These are phyloP conservation scores for Aureoboletus auriporus DNA, from an alignment of 768 basidiomycete genomes.

Conservation along the genomic window DNA sequence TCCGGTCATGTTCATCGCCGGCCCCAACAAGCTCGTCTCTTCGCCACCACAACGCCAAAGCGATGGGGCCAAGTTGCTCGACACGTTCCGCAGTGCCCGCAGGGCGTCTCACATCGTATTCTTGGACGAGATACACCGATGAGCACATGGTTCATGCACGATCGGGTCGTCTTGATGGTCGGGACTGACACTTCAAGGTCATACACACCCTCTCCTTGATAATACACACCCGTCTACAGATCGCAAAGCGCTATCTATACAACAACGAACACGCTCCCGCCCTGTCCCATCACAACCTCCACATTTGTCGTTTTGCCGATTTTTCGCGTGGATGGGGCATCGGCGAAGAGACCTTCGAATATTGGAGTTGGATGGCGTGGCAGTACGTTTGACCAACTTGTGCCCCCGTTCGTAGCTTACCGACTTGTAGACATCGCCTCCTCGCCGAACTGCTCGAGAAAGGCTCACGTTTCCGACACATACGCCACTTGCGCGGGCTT, in stretches of 20 bases:
- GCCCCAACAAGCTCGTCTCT: slow-evolving; percentile 40
- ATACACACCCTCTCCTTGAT: neutral
- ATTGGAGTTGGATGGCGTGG: slow-evolving; percentile 93
- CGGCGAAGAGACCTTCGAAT: slow-evolving; percentile 94
- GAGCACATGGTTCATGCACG: slow-evolving; percentile 92
- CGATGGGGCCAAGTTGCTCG: too few species aligned
- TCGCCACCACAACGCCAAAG: too few species aligned
- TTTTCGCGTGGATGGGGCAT: slow-evolving; percentile 93
- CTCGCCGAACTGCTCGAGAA: slow-evolving; percentile 90
- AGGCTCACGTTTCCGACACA: slow-evolving; percentile 62
- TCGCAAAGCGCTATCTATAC: slow-evolving; percentile 88
- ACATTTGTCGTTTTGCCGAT: slow-evolving; percentile 81
- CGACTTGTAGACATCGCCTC: slow-evolving; percentile 66
- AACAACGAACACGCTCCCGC: slow-evolving; percentile 81
- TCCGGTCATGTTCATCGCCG: slow-evolving; percentile 94
- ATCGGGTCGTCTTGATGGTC: too few species aligned
- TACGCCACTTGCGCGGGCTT: slow-evolving; percentile 28
- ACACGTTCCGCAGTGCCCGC: too few species aligned
- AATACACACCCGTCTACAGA: slow-evolving; percentile 38
- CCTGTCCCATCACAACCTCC: slow-evolving; percentile 77
- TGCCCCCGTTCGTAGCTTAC: neutral
- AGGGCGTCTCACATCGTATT: slow-evolving; percentile 28
- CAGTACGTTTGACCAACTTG: slow-evolving; percentile 52
- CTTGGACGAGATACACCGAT: slow-evolving; percentile 89
- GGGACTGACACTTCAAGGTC: too few species aligned